These are phyloP conservation scores for Galium porrigens DNA, from an alignment of 305 asterid species.

Conservation along the genomic window DNA sequence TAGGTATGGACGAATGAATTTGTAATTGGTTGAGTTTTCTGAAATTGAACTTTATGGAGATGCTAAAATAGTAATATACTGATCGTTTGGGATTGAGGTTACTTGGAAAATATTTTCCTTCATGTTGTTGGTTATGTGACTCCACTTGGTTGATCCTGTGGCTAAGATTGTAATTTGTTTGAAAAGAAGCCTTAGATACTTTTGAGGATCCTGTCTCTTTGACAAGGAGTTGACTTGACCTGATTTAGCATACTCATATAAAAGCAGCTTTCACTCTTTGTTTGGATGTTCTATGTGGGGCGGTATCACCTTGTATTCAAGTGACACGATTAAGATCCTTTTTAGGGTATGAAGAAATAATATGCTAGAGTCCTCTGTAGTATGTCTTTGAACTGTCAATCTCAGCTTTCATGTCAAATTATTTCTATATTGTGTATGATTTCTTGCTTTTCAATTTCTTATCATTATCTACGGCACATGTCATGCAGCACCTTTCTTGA, in stretches of 20 bases:
- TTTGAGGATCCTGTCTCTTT: too few relatives aligned
- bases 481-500: neutral
- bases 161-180: too few relatives aligned
- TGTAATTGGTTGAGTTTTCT: neutral
- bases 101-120: neutral
- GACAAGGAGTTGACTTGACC: neutral
- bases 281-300: neutral
- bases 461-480: neutral
- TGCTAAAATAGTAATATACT: neutral
- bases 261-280: neutral
- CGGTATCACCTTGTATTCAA: neutral
- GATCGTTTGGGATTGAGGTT: neutral
- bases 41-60: neutral
- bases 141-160: neutral
- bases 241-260: too few relatives aligned
- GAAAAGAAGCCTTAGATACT: too few relatives aligned
- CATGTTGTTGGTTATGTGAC: neutral
- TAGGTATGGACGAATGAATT: slow-evolving; percentile 35
- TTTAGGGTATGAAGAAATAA: neutral
- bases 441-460: neutral
- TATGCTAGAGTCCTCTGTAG: neutral
- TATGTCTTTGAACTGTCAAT: too few relatives aligned
- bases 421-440: neutral
- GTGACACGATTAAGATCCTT: neutral
- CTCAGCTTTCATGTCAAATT: neutral